Conservation (phyloP, 768 basidiomycete species). For the Auriscalpium microsporum region DNA sequence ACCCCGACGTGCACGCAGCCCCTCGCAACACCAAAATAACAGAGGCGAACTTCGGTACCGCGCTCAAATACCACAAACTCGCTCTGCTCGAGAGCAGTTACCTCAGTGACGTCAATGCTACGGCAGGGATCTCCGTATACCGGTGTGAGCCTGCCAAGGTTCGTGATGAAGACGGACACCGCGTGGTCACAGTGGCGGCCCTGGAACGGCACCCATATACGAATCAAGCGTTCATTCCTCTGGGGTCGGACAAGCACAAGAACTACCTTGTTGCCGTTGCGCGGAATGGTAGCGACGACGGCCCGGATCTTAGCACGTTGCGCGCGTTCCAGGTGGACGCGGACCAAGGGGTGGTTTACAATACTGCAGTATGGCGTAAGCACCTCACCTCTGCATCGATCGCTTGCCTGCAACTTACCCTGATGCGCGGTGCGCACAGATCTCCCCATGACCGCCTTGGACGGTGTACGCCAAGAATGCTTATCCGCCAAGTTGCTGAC, state of each 20-base stretch:
- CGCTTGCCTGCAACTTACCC: constrained; percentile 16
- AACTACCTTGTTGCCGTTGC: constrained; percentile 84
- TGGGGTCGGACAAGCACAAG: constrained; percentile 57
- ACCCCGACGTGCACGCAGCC: constrained; percentile 53
- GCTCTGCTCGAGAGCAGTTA: constrained; percentile 64
- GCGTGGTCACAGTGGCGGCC: constrained; percentile 57
- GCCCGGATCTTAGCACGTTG: constrained; percentile 65
- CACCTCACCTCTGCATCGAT: too few relatives aligned
- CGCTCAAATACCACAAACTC: constrained; percentile 89
- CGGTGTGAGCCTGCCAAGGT: constrained; percentile 56
- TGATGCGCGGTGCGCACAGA: constrained; percentile 36
- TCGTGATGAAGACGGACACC: constrained; percentile 35
- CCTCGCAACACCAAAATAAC: constrained; percentile 64
- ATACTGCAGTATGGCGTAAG: constrained; percentile 86
- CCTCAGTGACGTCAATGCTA: constrained; percentile 45
- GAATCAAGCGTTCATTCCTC: constrained; percentile 91
- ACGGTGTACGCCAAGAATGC: constrained; percentile 38
- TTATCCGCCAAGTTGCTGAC: background rate
- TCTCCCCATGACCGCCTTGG: constrained; percentile 84
- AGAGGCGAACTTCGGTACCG: constrained; percentile 82
- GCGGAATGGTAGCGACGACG: constrained; percentile 64
- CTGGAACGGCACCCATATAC: constrained; percentile 87
- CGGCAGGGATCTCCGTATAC: constrained; percentile 74
- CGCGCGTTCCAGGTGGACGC: constrained; percentile 77
- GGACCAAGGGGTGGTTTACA: constrained; percentile 82